Percentiles rank a stretch among this genome's conserved stretches.
These are phyloP conservation scores for Rhizopogon vinicolor DNA, from an alignment of 768 basidiomycete genomes.

Conservation along the genomic window DNA sequence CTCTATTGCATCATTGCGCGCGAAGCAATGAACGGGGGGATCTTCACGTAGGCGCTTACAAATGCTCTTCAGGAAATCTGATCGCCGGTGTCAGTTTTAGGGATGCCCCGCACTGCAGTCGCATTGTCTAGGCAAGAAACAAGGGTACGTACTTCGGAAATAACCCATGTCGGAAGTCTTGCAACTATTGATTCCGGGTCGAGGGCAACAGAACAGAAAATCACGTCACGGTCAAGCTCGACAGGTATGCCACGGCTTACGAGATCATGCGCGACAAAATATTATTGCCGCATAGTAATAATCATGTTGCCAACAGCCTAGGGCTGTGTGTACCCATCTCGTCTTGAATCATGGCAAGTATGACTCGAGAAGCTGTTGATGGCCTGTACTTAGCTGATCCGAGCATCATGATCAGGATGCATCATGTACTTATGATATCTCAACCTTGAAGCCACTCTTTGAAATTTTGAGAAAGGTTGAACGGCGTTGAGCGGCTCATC, in stretches of 20 bases:
- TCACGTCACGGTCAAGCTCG: constrained; percentile 1
- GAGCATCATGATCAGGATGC: too few species aligned
- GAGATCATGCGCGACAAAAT: constrained; percentile 5
- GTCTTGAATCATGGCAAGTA: neutral
- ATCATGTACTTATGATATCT: too few species aligned
- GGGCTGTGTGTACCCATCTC: neutral
- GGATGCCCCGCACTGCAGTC: constrained; percentile 24
- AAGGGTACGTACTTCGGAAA: constrained; percentile 12
- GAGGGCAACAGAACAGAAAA: constrained; percentile 17
- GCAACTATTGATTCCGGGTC: constrained; percentile 16
- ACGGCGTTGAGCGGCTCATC: neutral
- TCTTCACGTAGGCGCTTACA: too few species aligned
- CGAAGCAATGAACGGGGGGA: too few species aligned
- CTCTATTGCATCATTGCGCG: too few species aligned
- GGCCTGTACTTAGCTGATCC: too few species aligned
- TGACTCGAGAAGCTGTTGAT: neutral
- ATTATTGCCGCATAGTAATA: neutral
- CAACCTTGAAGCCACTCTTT: too few species aligned
- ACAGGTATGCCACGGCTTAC: constrained; percentile 14
- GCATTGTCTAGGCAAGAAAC: constrained; percentile 19
- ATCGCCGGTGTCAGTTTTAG: constrained; percentile 16
- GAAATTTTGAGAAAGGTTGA: neutral
- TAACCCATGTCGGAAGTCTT: constrained; percentile 10
- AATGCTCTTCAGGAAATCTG: constrained; percentile 13
- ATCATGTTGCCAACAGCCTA: neutral